phyloP scores from a whole-genome alignment of 805 yeast species.

The Myxozyma udenii region DNA sequence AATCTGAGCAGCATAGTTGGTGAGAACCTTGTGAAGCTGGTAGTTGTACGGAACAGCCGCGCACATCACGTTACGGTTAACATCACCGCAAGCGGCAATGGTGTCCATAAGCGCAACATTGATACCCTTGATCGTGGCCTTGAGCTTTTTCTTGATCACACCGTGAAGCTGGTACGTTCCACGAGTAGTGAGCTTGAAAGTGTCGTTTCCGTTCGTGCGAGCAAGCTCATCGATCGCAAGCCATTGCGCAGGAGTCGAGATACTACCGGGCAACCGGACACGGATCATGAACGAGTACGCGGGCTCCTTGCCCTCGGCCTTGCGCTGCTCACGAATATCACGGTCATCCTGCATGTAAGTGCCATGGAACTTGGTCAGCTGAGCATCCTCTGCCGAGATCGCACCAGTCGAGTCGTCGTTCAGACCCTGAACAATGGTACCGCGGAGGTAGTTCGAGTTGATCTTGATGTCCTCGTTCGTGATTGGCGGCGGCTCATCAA shows the following conservation, averaged over 20 bases:
- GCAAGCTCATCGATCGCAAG: slow-evolving; percentile 78
- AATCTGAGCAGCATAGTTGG: slow-evolving; percentile 57
- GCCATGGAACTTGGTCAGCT: slow-evolving; percentile 95
- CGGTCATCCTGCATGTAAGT: slow-evolving; percentile 98
- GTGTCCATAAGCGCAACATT: slow-evolving; percentile 89
- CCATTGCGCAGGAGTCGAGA: slow-evolving; percentile 86
- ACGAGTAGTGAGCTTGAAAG: slow-evolving; percentile 90
- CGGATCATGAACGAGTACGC: slow-evolving; percentile 97
- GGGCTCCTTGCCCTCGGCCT: slow-evolving; percentile 89
- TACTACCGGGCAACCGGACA: slow-evolving; percentile 91
- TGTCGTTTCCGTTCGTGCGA: slow-evolving; percentile 80
- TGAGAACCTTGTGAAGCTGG: slow-evolving; percentile 72
- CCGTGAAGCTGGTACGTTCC: slow-evolving; percentile 97
- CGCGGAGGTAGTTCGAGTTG: slow-evolving; percentile 82
- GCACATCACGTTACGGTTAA: slow-evolving; percentile 88
- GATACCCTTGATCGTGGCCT: slow-evolving; percentile 89
- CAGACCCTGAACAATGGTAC: slow-evolving; percentile 86
- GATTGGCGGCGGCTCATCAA: slow-evolving; percentile 84
- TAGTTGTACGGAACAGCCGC: slow-evolving; percentile 87
- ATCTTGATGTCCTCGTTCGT: slow-evolving; percentile 95
- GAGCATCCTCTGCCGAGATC: slow-evolving; percentile 85
- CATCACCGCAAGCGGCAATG: slow-evolving; percentile 98
- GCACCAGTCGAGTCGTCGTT: slow-evolving; percentile 83
- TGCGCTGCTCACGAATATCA: slow-evolving; percentile 89
- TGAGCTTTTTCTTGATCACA: slow-evolving; percentile 81